These are phyloP conservation scores for Trametes polyzona DNA, from an alignment of 1,284 basidiomycete species.

Conservation along the genomic window DNA sequence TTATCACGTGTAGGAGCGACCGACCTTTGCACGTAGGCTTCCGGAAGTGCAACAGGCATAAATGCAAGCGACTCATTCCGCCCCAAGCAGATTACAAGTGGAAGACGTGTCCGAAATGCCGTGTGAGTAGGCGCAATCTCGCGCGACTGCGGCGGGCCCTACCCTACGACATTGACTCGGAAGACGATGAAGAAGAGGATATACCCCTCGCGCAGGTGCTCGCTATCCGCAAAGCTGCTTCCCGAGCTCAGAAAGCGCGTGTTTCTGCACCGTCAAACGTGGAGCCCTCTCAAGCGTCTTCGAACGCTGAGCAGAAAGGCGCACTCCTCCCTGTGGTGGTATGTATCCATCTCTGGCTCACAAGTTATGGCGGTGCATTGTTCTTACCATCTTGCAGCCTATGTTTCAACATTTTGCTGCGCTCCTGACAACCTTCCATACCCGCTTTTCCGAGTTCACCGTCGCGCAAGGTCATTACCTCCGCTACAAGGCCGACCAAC, in stretches of 20 bases:
- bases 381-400: conserved; percentile 27
- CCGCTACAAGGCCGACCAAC: conserved; percentile 33
- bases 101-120: conserved; percentile 43
- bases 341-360: neutral
- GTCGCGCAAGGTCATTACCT: conserved; percentile 45
- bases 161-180: neutral
- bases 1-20: too few relatives aligned
- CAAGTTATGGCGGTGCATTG: too few relatives aligned
- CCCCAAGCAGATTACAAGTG: conserved; percentile 38
- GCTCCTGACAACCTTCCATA: conserved; percentile 43
- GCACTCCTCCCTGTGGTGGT: conserved; percentile 15
- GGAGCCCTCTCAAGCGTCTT: neutral
- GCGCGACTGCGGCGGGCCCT: neutral
- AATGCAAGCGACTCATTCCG: conserved; percentile 43
- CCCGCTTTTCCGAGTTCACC: conserved; percentile 44
- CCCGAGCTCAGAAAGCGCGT: neutral
- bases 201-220: neutral
- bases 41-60: conserved; percentile 38
- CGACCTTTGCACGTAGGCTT: conserved; percentile 1
- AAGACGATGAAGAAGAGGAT: conserved; percentile 1
- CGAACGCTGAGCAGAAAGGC: neutral
- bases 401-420: conserved; percentile 43
- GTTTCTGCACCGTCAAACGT: neutral
- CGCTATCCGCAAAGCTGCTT: neutral
- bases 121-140: conserved; percentile 13